Conservation (phyloP, 1,284 basidiomycete species). For the Tremellales sp. region DNA sequence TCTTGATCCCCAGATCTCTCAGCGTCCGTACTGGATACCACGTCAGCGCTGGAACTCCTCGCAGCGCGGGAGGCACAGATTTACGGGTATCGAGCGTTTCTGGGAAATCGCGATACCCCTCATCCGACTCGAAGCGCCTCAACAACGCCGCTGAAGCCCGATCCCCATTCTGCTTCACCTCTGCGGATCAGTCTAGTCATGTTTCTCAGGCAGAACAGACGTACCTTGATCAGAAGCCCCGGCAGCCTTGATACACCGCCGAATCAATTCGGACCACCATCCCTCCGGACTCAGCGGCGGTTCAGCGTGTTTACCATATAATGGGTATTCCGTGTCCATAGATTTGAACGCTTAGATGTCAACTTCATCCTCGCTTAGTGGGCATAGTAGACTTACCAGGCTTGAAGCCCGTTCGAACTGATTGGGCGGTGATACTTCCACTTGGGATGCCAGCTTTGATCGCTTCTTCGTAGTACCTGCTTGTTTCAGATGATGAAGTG, state of each 20-base stretch:
- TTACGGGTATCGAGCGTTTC: slow-evolving; percentile 37
- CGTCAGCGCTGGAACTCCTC: too few relatives aligned
- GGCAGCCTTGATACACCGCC: slow-evolving; percentile 34
- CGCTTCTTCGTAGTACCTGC: slow-evolving; percentile 45
- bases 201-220: background rate
- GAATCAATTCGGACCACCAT: slow-evolving; percentile 47
- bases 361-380: background rate
- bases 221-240: slow-evolving; percentile 30
- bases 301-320: slow-evolving; percentile 40
- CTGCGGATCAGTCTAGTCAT: slow-evolving; percentile 7
- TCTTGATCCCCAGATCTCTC: slow-evolving; percentile 33
- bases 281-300: slow-evolving; percentile 38
- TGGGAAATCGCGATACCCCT: slow-evolving; percentile 44
- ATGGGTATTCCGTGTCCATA: slow-evolving; percentile 26
- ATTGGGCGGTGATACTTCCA: slow-evolving; percentile 23
- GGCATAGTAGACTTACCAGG: slow-evolving; percentile 28
- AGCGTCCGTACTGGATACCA: slow-evolving; percentile 36
- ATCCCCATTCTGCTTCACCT: slow-evolving; percentile 22
- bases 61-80: too few relatives aligned
- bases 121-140: slow-evolving; percentile 40
- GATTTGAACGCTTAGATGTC: slow-evolving; percentile 39
- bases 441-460: slow-evolving; percentile 31
- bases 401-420: slow-evolving; percentile 41
- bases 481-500: background rate
- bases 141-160: slow-evolving; percentile 27